Conservation (phyloP, 1,284 basidiomycete species). For the Cutaneotrichosporon sp. region DNA sequence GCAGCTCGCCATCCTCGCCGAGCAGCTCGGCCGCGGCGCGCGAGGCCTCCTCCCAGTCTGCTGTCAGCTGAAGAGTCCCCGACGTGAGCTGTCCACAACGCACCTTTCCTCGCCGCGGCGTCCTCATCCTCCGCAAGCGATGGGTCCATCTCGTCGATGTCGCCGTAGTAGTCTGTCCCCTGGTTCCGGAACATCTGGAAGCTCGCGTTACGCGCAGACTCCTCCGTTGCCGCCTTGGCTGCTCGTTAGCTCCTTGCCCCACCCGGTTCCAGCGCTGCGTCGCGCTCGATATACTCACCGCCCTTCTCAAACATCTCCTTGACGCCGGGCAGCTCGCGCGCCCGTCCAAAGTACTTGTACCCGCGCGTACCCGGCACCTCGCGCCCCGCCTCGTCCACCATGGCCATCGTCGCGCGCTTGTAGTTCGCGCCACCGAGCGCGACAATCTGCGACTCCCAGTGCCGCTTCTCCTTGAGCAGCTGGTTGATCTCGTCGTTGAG, state of each 20-base stretch:
- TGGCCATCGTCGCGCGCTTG: constrained; percentile 75
- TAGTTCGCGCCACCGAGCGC: constrained; percentile 96
- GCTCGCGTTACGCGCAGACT: constrained; percentile 65
- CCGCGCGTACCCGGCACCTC: constrained; percentile 97
- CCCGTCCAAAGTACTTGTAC: constrained; percentile 99
- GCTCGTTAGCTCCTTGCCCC: constrained; percentile 5
- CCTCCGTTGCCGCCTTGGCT: constrained; percentile 78
- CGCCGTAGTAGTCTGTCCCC: constrained; percentile 87
- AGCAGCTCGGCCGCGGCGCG: constrained; percentile 29
- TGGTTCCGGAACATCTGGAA: constrained; percentile 90
- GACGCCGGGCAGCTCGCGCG: constrained; percentile 94
- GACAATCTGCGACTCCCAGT: constrained; percentile 98
- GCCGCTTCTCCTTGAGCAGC: constrained; percentile 88
- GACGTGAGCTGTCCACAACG: constrained; percentile 27
- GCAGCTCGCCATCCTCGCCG: constrained; percentile 12
- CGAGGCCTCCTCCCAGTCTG: constrained; percentile 70
- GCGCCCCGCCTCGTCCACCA: constrained; percentile 90
- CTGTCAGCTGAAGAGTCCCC: neutral
- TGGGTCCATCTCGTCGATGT: constrained; percentile 80
- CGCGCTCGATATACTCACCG: constrained; percentile 58
- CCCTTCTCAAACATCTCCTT: constrained; percentile 86
- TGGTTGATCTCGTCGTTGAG: constrained; percentile 99
- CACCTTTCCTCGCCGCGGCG: constrained; percentile 73
- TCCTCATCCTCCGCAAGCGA: constrained; percentile 70
- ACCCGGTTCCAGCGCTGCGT: no score